These are phyloP conservation scores for Zizania latifolia DNA, from an alignment of 176 grass and related monocot species.

Conservation along the genomic window DNA sequence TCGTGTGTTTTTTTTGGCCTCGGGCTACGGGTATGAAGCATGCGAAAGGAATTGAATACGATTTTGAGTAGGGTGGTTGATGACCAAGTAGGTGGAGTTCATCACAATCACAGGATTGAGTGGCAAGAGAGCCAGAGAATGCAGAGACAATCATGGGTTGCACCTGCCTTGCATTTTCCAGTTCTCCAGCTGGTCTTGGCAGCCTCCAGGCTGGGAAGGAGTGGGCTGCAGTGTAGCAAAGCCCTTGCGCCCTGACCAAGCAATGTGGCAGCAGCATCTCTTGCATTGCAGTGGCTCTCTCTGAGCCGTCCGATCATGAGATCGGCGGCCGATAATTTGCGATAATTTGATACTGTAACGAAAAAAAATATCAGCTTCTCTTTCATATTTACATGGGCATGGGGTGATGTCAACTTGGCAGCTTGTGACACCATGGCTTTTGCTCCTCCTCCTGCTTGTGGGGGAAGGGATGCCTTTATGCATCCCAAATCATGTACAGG, in stretches of 20 bases:
- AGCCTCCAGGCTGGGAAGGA: constrained; percentile 24
- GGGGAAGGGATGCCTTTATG: not conserved
- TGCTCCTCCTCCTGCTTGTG: not conserved
- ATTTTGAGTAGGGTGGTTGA: constrained; percentile 34
- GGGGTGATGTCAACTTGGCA: not conserved
- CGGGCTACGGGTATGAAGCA: constrained; percentile 33
- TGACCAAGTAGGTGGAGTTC: constrained; percentile 33
- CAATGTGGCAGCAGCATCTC: constrained; percentile 6
- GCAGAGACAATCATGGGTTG: constrained; percentile 32
- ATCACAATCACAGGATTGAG: constrained; percentile 13
- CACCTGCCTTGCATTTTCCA: constrained; percentile 32
- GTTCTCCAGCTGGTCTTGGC: constrained; percentile 28
- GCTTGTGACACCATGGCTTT: not conserved
- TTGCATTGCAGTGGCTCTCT: not conserved
- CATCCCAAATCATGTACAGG: not conserved
- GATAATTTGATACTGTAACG: not conserved
- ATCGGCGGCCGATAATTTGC: not conserved
- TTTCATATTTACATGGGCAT: not conserved
- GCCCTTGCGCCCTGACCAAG: not conserved
- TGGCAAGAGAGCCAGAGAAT: not conserved
- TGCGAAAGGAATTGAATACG: constrained; percentile 49
- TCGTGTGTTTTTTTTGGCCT: not conserved
- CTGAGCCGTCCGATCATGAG: not conserved
- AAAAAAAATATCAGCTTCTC: not conserved
- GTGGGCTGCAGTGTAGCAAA: not conserved